Evolutionary conservation across 2,329 filamentous ascomycete genomes (phyloP).

Genomic region (Diplodia seriata): DNA sequence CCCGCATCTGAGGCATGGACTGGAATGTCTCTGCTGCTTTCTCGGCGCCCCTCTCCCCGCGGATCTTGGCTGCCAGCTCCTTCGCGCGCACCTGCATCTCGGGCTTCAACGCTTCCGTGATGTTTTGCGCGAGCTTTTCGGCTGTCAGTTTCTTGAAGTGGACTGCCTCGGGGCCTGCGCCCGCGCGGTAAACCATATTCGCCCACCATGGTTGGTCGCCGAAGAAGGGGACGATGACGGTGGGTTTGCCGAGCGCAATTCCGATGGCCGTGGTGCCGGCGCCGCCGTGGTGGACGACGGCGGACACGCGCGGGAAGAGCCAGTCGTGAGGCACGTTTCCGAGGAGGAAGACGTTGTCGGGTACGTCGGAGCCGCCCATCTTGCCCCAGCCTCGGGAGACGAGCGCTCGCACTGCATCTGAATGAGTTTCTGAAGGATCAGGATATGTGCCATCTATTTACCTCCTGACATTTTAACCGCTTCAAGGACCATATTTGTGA

Average conservation of each 20-base stretch:
- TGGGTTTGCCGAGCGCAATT: slow-evolving; percentile 73
- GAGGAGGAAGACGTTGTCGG: slow-evolving; percentile 72
- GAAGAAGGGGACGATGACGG: slow-evolving; percentile 80
- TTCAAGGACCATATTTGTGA: slow-evolving; percentile 75
- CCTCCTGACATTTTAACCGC: slow-evolving; percentile 55
- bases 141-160: slow-evolving; percentile 71
- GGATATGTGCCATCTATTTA: neutral
- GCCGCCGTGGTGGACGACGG: slow-evolving; percentile 54
- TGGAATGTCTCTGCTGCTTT: neutral
- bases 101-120: slow-evolving; percentile 48
- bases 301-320: slow-evolving; percentile 60
- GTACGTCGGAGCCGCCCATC: slow-evolving; percentile 57
- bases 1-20: slow-evolving; percentile 3
- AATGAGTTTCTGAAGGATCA: slow-evolving; percentile 44
- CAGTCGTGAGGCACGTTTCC: slow-evolving; percentile 79
- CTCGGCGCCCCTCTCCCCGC: neutral
- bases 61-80: neutral
- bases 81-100: neutral
- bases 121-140: slow-evolving; percentile 71
- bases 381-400: slow-evolving; percentile 80
- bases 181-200: slow-evolving; percentile 67
- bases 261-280: slow-evolving; percentile 79
- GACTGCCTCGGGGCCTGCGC: slow-evolving; percentile 67
- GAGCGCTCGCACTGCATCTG: slow-evolving; percentile 70
- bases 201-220: slow-evolving; percentile 84